Conservation (phyloP, 805 yeast genomes). For the Candida michaelii region DNA sequence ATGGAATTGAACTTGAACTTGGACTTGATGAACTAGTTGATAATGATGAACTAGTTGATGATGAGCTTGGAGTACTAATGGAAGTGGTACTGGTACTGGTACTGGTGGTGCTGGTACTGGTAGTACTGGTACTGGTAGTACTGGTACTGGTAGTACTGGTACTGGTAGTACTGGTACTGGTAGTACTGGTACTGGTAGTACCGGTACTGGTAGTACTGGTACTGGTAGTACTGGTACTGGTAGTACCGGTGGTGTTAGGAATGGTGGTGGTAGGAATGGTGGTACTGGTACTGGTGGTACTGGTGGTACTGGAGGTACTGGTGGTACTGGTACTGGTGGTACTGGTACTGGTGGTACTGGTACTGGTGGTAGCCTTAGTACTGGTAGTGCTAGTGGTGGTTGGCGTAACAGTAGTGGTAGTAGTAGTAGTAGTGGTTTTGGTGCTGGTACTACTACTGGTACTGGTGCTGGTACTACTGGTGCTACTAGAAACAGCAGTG, state of each 20-base stretch:
- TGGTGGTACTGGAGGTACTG: no score
- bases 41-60: constrained; percentile 5
- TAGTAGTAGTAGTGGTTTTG: not conserved
- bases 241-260: no score
- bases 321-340: no score
- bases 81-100: not conserved
- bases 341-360: no score
- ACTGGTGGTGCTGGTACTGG: not conserved
- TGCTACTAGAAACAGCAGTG: constrained; percentile 2
- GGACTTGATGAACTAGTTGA: not conserved
- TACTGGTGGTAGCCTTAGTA: constrained; percentile 1
- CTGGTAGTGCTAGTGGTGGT: constrained; percentile 6
- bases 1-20: not conserved
- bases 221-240: no score
- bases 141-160: no score
- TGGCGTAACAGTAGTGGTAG: constrained; percentile 1
- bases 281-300: no score
- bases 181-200: no score
- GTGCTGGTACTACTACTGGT: not conserved
- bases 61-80: not conserved
- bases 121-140: not conserved
- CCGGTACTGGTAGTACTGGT: no score
- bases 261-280: no score
- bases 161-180: no score
- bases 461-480: no score